phyloP scores from a whole-genome alignment of 371 early-diverging fungal genomes.

The Apophysomyces ossiformis region DNA sequence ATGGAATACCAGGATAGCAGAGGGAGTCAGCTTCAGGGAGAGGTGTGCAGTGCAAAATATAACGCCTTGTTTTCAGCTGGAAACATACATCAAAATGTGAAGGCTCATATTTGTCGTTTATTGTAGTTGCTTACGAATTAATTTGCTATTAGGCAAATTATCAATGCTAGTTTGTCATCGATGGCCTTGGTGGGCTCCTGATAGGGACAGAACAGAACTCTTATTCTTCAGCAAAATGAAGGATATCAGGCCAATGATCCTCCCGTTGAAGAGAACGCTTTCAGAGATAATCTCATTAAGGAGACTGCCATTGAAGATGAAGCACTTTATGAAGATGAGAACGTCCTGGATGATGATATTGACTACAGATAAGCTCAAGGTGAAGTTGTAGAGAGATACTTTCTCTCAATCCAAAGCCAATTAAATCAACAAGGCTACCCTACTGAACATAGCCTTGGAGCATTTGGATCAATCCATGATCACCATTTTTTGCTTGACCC shows the following conservation, averaged over 20 bases:
- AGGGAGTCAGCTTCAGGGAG: neutral
- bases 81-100: neutral
- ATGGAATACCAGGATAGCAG: constrained; percentile 23
- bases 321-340: no score
- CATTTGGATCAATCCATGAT: no score
- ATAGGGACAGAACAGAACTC: neutral
- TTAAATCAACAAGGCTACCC: no score
- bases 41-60: neutral
- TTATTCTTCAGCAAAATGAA: neutral
- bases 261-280: neutral
- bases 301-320: no score
- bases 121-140: neutral
- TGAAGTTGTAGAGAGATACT: no score
- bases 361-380: no score
- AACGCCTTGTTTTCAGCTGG: constrained; percentile 1
- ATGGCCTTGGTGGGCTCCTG: neutral
- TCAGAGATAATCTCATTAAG: constrained; percentile 1
- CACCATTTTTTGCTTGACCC: no score
- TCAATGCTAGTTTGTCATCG: constrained; percentile 5
- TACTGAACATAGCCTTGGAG: no score
- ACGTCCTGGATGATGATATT: no score
- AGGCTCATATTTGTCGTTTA: neutral
- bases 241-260: neutral
- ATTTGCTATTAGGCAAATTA: neutral
- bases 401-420: no score